A percentile compares a stretch with the other conserved stretches of the same genome.
phyloP scores from a whole-genome alignment of 768 basidiomycete species.

The Rhizopogon salebrosus region DNA sequence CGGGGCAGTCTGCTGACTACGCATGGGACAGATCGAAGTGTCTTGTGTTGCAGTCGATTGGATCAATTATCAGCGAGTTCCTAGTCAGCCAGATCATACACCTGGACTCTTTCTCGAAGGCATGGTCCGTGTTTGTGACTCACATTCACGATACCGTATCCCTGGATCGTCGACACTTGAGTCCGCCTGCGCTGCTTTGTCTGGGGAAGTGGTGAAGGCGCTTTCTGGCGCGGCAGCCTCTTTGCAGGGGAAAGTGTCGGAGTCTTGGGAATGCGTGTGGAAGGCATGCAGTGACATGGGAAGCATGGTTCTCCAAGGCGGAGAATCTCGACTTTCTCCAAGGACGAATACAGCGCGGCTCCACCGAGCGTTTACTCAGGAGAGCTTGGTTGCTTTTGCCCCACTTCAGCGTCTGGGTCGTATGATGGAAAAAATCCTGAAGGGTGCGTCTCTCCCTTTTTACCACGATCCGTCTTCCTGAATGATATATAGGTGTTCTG shows the following conservation, averaged over 20 bases:
- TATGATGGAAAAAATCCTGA: conserved; percentile 75
- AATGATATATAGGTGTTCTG: conserved; percentile 47
- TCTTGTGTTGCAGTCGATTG: conserved; percentile 78
- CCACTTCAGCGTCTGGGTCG: conserved; percentile 54
- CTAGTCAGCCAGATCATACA: conserved; percentile 66
- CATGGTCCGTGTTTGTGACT: conserved; percentile 71
- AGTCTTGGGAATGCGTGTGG: conserved; percentile 66
- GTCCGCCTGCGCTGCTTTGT: conserved; percentile 80
- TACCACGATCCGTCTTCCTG: background rate
- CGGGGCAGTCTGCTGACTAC: conserved; percentile 27
- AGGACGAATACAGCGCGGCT: conserved; percentile 5
- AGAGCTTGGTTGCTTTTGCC: conserved; percentile 78
- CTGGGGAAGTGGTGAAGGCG: conserved; percentile 75
- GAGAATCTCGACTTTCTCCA: conserved; percentile 10
- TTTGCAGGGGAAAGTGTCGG: conserved; percentile 34
- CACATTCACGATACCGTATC: conserved; percentile 70
- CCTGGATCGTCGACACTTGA: conserved; percentile 61
- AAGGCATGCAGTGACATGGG: conserved; percentile 63
- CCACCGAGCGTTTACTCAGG: conserved; percentile 43
- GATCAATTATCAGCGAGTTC: conserved; percentile 81
- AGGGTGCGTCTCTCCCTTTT: conserved; percentile 40
- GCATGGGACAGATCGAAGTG: conserved; percentile 88
- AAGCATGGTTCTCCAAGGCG: conserved; percentile 35
- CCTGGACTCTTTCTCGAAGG: conserved; percentile 61
- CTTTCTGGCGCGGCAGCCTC: conserved; percentile 30